A percentile compares a stretch with the other conserved stretches of the same genome.
phyloP scores from a whole-genome alignment of 2,329 filamentous ascomycete species.

The Shiraia sp. region DNA sequence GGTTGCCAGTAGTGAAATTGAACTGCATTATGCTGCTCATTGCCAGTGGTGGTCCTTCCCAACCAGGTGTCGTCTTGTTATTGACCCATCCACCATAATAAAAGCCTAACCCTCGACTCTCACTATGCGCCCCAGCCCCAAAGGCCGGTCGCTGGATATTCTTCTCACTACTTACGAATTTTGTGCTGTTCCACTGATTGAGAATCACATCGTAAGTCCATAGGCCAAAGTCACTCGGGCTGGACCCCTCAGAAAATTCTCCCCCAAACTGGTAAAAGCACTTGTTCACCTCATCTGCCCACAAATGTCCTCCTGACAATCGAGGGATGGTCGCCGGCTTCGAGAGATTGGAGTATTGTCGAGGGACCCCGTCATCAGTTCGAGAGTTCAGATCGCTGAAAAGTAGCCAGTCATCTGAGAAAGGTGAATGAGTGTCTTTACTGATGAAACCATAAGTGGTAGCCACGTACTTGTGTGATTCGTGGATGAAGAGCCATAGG shows the following conservation, averaged over 20 bases:
- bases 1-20: conserved; percentile 57
- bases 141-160: conserved; percentile 56
- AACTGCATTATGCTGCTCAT: conserved; percentile 60
- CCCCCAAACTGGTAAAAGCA: conserved; percentile 66
- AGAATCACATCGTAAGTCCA: conserved; percentile 63
- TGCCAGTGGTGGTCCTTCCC: conserved; percentile 54
- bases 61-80: conserved; percentile 57
- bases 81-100: conserved; percentile 67
- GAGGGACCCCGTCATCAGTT: conserved; percentile 51
- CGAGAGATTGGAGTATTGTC: conserved; percentile 60
- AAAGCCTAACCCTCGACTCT: conserved; percentile 60
- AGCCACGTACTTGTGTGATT: conserved; percentile 58
- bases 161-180: conserved; percentile 40
- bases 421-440: conserved; percentile 13
- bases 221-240: conserved; percentile 55
- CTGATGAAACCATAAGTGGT: background rate
- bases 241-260: conserved; percentile 48
- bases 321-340: conserved; percentile 63
- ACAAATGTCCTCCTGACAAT: conserved; percentile 56
- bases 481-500: conserved; percentile 40
- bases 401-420: conserved; percentile 57
- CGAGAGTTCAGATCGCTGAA: conserved; percentile 60
- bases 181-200: conserved; percentile 59
- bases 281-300: conserved; percentile 66
- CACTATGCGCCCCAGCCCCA: conserved; percentile 60